Base-by-base conservation (phyloP, 352 stramenopile genomes). In the Phytophthora syringae region DNA sequence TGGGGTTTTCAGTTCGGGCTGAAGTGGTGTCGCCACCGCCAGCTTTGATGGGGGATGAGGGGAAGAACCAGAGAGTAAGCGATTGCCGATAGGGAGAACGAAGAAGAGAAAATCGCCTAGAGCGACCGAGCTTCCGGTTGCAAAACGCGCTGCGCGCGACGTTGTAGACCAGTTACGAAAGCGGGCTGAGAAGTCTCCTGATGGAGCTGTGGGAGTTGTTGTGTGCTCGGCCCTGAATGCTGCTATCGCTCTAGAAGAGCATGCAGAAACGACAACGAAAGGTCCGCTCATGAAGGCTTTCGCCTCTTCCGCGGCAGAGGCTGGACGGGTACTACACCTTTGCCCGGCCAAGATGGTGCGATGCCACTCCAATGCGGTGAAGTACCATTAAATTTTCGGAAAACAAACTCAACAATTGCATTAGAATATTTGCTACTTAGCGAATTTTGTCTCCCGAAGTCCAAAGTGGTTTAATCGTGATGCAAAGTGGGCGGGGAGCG, bases 101-200 rank as follows among this genome's bases (percentile, higher is more conserved):
- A 48, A 15, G 15, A 58, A 58, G n/a, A 45, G 36, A 18, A 58
- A 48, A 37, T 15, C 37, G 22, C 51, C 34, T 15, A 52, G 24
- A 10, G 10, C 22, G 24, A 25, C 7, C n/a, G 28, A 24, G 20
- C 15, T 13, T 22, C n/a, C 22, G 10, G 3, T 28, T 34, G 20
- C 32, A 11, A 58, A 45, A 10, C 22, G 51, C 37, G 5, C 10
- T 18, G 36, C 36, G n/a, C 22, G n/a, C 7, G 51, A 37, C 12
- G 51, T 58, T 16, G 22, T 58, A 16, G 22, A 37, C 18, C 51
- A 13, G 11, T 48, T 58, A 30, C 30, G 51, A 20, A 58, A 36
- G 18, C 36, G 36, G 45, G 34, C 51, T 7, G 36, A 58, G 9
- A 58, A 49, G 51, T 7, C n/a, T 21, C 51, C 34, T 3, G 34